These are phyloP conservation scores for Claviceps spartinae DNA, from an alignment of 2,329 filamentous ascomycete genomes.

Conservation along the genomic window DNA sequence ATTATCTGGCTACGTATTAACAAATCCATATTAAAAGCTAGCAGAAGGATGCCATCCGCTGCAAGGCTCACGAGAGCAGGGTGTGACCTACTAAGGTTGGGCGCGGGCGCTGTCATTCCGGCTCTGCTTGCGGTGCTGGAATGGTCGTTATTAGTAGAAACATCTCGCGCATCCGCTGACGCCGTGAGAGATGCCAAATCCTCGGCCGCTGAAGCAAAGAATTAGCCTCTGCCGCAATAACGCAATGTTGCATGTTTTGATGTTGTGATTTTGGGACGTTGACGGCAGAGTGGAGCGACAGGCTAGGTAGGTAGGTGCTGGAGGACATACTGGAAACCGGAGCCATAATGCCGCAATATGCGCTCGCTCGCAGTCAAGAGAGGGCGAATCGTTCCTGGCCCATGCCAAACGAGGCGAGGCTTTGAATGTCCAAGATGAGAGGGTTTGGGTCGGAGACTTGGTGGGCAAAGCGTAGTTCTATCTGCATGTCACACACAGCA, in stretches of 20 bases:
- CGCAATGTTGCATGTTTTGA: not conserved
- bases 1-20: not conserved
- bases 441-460: not conserved
- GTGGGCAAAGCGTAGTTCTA: not conserved
- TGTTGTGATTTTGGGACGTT: not conserved
- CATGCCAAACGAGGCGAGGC: not conserved
- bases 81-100: not conserved
- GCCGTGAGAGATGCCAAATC: not conserved
- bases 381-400: not conserved
- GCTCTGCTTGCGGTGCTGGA: not conserved
- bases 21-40: not conserved
- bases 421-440: not conserved
- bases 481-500: constrained; percentile 1
- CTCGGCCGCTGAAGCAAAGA: not conserved
- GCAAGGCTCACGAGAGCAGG: not conserved
- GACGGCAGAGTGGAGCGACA: not conserved
- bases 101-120: not conserved
- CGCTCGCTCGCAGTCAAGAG: not conserved
- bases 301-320: not conserved
- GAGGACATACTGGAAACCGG: not conserved
- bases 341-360: not conserved
- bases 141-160: not conserved
- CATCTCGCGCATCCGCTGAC: not conserved
- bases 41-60: not conserved
- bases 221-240: not conserved